Evolutionary conservation across 331 rosid genomes (phyloP), one percentile per base, ranked within the genome.

Genomic region (Rhamnella rubrinervis): DNA sequence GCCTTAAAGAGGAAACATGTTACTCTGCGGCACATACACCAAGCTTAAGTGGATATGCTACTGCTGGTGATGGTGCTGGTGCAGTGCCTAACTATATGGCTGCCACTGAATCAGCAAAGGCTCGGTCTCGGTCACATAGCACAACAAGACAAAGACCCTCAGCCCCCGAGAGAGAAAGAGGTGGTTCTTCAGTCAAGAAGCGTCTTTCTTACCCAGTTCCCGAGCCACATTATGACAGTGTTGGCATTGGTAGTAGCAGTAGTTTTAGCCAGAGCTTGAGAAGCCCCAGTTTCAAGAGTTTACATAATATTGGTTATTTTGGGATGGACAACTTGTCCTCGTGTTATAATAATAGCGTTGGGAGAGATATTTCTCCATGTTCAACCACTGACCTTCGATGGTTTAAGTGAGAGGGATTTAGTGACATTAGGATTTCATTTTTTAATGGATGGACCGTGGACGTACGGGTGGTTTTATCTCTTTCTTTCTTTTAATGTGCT

Each of bases 81-180:
- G 68, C 37, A 47, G 60, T 60, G 25, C 82, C 82, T 6, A 71
- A 72, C 44, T 77, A 77, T 70, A 77, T 77, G 82, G 74, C 70
- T 13, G 61, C 77, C 14, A 77, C 82, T 9, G 73, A 77, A 59
- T 71, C 82, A 11, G 68, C 82, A 41, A 77, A 66, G 77, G 77
- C 82, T 1, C 65, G 75, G 68, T 65, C 74, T 37, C 74, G 77
- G 11, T 63, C 74, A 37, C 68, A 65, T 1, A 71, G 70, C 6
- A 19, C 74, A 7, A 70, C 74, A 0, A 55, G 65, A 64, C 70
- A 59, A 9, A 71, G 73, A 31, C 77, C 77, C 13, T 52, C 81
- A 4, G 66, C 81, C 23, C 81, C 77, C 1, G 77, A 71, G 49
- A 66, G 74, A 44, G 82, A 77, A 19, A 62, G 67, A 2, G 55